Conservation (phyloP, 2,329 filamentous ascomycete genomes). For the Colletotrichum gigasporum region DNA sequence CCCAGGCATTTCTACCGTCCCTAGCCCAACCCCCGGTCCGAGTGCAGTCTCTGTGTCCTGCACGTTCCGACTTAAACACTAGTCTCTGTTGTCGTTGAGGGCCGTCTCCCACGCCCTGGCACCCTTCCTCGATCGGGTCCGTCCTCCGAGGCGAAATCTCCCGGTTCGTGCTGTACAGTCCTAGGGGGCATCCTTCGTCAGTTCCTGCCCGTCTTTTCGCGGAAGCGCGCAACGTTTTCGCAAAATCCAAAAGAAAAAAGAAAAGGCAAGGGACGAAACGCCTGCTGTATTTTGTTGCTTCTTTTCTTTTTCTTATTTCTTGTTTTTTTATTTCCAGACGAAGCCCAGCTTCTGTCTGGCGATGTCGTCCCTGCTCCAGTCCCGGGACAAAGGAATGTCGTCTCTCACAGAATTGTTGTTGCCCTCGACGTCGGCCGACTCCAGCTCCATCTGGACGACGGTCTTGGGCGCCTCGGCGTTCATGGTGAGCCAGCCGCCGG, state of each 20-base stretch:
- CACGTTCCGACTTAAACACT: neutral
- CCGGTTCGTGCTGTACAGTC: slow-evolving; percentile 10
- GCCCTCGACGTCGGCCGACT: neutral
- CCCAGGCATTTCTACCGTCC: neutral
- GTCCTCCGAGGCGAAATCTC: slow-evolving; percentile 6
- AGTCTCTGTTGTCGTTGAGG: neutral
- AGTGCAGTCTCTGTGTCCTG: neutral
- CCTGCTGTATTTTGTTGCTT: no score
- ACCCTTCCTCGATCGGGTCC: slow-evolving; percentile 12
- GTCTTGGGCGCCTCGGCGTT: slow-evolving; percentile 3
- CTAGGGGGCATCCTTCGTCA: slow-evolving; percentile 16
- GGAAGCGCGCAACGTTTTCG: neutral
- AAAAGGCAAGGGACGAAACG: neutral
- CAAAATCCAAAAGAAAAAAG: neutral
- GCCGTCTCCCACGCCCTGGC: slow-evolving; percentile 7
- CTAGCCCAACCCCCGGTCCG: neutral
- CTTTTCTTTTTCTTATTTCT: no score
- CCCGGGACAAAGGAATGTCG: slow-evolving; percentile 9
- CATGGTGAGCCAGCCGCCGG: slow-evolving; percentile 30
- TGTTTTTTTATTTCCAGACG: no score
- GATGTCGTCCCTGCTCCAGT: slow-evolving; percentile 2
- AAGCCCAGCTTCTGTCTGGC: slow-evolving; percentile 15
- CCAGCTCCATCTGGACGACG: slow-evolving; percentile 3
- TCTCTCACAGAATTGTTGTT: slow-evolving; percentile 17
- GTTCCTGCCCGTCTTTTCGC: neutral